Conservation (phyloP, 306 rosid species). For the Parietaria judaica region DNA sequence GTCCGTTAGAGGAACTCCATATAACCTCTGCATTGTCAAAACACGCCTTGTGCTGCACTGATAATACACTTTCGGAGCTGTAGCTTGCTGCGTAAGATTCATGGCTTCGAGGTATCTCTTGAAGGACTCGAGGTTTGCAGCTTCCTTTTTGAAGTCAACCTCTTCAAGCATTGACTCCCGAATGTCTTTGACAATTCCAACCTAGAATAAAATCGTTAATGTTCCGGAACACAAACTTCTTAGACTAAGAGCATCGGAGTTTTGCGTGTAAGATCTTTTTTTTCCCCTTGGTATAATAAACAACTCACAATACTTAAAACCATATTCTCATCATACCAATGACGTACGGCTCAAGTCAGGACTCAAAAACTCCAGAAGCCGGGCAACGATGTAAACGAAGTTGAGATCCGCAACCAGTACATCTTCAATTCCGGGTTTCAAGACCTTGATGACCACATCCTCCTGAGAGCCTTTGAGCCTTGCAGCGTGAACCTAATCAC, state of each 20-base stretch:
- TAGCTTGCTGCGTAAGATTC: conserved; percentile 81
- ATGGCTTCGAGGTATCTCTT: conserved; percentile 78
- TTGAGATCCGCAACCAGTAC: conserved; percentile 90
- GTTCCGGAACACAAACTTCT: too few species aligned
- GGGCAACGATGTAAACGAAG: conserved; percentile 77
- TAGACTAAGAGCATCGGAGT: too few species aligned
- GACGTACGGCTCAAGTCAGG: conserved; percentile 88
- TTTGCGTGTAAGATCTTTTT: too few species aligned
- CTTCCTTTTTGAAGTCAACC: conserved; percentile 95
- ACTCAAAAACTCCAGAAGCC: conserved; percentile 84
- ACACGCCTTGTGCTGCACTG: conserved; percentile 65
- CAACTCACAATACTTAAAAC: neutral
- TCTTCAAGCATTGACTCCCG: conserved; percentile 96
- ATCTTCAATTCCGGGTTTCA: conserved; percentile 96
- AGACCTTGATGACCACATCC: conserved; percentile 91
- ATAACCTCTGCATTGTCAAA: conserved; percentile 86
- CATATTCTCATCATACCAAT: conserved; percentile 39
- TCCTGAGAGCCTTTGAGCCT: conserved; percentile 80
- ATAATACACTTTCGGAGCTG: conserved; percentile 87
- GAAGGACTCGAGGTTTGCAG: conserved; percentile 80
- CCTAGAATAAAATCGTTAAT: conserved; percentile 37
- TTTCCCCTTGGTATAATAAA: too few species aligned
- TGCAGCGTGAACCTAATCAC: conserved; percentile 80
- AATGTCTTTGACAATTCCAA: conserved; percentile 87
- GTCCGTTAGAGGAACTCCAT: conserved; percentile 95